Evolutionary conservation across 1,284 basidiomycete genomes (phyloP), one percentile per base, ranked within the genome.

Genomic region (Sparassis latifolia): DNA sequence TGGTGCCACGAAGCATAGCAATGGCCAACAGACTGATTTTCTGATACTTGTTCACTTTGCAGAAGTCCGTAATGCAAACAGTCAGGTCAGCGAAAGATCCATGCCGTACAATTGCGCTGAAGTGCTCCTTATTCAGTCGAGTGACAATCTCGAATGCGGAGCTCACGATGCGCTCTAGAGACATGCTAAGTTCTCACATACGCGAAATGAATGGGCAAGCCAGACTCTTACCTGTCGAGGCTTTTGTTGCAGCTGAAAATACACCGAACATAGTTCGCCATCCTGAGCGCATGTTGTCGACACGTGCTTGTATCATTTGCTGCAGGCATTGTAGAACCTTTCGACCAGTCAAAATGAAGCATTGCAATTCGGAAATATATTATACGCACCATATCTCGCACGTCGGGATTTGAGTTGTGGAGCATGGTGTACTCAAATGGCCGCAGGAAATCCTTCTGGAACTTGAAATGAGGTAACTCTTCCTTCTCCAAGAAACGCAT

Each of bases 191-290:
- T 37, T 37, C 1, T 37, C 35, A 37, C 7, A 37, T 37, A 12
- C 35, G 12, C 6, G 35, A 37, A 7, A 37, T 6, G 35, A 37
- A 37, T 12, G 35, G 35, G 35, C 6, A 12, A 37, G 20, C 20
- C 20, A 20, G 20, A 20, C 20, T 58, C 77, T 43, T 55, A 89
- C 90, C 89, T 61, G 92, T 96, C 30, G 88, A 74, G n/a, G 95
- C 93, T 65, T 87, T 92, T 3, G 95, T 95, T 0, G 96, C 94
- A 9, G 96, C 93, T 31, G 95, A 92, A 64, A 99, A 97, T 9
- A 98, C 96, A 33, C 92, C 91, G 66, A 99, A 98, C 90, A 99
- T 97, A 0, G 97, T 99, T 56, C 94, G 78, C 97, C 97, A 99
- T 28, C 97, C 97, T 0, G 97, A 99, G 32, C 97, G 86, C 71